These are phyloP conservation scores for Jamesozyma piceae DNA, from an alignment of 805 yeast species.

Conservation along the genomic window DNA sequence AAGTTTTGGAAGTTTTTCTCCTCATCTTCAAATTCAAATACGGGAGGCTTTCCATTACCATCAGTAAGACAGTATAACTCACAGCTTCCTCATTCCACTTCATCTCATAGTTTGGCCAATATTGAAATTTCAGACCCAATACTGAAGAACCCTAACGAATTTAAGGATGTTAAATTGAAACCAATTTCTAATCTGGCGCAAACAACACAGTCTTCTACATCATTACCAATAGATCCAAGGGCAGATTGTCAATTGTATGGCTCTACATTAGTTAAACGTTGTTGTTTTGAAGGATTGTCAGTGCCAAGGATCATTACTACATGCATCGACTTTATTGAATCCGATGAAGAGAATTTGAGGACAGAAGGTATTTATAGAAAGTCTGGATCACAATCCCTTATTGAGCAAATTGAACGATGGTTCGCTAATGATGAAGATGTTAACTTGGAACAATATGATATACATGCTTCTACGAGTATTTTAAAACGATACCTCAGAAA, in stretches of 20 bases:
- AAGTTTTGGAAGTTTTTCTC: conserved; percentile 30
- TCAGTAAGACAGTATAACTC: background rate
- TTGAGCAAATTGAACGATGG: conserved; percentile 23
- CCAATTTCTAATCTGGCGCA: conserved; percentile 11
- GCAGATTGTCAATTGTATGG: conserved; percentile 10
- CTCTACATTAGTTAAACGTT: conserved; percentile 53
- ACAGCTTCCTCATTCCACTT: background rate
- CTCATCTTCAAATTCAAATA: conserved; percentile 5
- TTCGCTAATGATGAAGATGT: conserved; percentile 8
- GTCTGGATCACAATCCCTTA: conserved; percentile 66
- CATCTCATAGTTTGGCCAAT: conserved; percentile 1
- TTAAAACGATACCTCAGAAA: conserved; percentile 78
- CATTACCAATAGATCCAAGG: background rate
- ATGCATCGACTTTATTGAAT: conserved; percentile 58
- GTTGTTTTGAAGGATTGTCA: conserved; percentile 47
- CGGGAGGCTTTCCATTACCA: background rate
- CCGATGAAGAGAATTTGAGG: conserved; percentile 42
- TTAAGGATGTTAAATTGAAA: conserved; percentile 30
- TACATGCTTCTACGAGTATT: conserved; percentile 79
- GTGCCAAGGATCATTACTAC: conserved; percentile 65
- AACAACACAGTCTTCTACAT: background rate
- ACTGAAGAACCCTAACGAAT: conserved; percentile 31
- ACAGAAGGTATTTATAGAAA: conserved; percentile 86
- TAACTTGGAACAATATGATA: conserved; percentile 48
- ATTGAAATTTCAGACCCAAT: conserved; percentile 31